phyloP scores from a whole-genome alignment of 164 flowering plant genomes.

The Berberis thunbergii region DNA sequence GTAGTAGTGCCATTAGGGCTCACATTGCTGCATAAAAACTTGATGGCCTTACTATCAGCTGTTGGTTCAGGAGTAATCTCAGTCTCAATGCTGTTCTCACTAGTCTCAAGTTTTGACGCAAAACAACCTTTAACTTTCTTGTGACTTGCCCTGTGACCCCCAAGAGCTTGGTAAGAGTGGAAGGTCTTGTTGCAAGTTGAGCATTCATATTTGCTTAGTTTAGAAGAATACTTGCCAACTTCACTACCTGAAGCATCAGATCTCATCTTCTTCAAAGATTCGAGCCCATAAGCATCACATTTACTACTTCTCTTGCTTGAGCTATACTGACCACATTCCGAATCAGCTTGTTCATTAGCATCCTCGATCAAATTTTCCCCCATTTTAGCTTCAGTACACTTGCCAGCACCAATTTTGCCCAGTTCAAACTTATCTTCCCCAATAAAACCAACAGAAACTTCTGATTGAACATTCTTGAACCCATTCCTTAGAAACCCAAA shows the following conservation, averaged over 20 bases:
- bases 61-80: too few relatives aligned
- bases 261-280: constrained; percentile 13
- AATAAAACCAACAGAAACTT: constrained; percentile 30
- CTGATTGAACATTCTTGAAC: constrained; percentile 24
- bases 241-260: constrained; percentile 6
- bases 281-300: constrained; percentile 16
- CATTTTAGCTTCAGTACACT: too few relatives aligned
- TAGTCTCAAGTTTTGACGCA: constrained; percentile 30
- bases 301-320: constrained; percentile 10
- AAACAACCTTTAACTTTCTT: constrained; percentile 27
- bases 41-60: constrained; percentile 12
- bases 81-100: constrained; percentile 34
- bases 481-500: constrained; percentile 21
- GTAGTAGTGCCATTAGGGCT: constrained; percentile 6
- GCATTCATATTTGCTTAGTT: constrained; percentile 39
- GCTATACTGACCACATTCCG: constrained; percentile 19
- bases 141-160: constrained; percentile 52
- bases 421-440: constrained; percentile 6
- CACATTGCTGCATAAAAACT: constrained; percentile 6
- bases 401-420: constrained; percentile 8
- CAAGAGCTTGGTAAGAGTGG: constrained; percentile 51
- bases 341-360: constrained; percentile 1
- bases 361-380: constrained; percentile 11
- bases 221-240: constrained; percentile 8
- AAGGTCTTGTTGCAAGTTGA: constrained; percentile 41